A percentile compares a stretch with the other conserved stretches of the same genome.
phyloP scores from a whole-genome alignment of 352 stramenopile species.

The Globisporangium camurandrum region DNA sequence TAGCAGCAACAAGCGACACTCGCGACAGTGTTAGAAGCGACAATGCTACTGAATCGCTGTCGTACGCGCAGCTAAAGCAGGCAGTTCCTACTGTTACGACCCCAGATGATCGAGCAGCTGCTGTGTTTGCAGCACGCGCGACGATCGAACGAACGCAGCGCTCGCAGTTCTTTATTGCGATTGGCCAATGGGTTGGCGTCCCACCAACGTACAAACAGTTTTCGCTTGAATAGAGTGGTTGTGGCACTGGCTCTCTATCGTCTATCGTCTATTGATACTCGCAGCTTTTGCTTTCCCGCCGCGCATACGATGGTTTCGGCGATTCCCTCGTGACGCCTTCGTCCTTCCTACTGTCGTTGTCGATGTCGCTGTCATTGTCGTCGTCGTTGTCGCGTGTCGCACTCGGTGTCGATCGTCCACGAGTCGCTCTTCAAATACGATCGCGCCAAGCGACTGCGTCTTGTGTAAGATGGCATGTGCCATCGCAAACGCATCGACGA shows the following conservation, averaged over 20 bases:
- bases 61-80: conserved; percentile 33
- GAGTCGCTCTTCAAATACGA: conserved; percentile 54
- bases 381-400: too few relatives aligned
- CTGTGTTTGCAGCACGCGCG: neutral
- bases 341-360: too few relatives aligned
- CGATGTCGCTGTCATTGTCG: too few relatives aligned
- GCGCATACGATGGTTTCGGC: too few relatives aligned
- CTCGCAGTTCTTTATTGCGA: conserved; percentile 7
- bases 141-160: neutral
- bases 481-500: conserved; percentile 63
- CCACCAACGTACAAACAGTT: conserved; percentile 32
- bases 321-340: too few relatives aligned
- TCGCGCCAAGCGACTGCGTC: conserved; percentile 35
- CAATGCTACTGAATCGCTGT: conserved; percentile 2
- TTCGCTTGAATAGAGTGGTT: too few relatives aligned
- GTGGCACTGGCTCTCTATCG: too few relatives aligned
- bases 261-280: too few relatives aligned
- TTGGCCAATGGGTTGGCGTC: conserved; percentile 28
- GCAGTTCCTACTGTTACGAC: conserved; percentile 4
- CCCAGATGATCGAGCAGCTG: neutral
- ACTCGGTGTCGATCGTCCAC: conserved; percentile 22
- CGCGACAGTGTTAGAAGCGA: too few relatives aligned
- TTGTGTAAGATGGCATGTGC: conserved; percentile 47
- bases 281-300: too few relatives aligned
- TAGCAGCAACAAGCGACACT: neutral